phyloP scores from a whole-genome alignment of 2,329 filamentous ascomycete genomes.

The Spiromastix sp. region DNA sequence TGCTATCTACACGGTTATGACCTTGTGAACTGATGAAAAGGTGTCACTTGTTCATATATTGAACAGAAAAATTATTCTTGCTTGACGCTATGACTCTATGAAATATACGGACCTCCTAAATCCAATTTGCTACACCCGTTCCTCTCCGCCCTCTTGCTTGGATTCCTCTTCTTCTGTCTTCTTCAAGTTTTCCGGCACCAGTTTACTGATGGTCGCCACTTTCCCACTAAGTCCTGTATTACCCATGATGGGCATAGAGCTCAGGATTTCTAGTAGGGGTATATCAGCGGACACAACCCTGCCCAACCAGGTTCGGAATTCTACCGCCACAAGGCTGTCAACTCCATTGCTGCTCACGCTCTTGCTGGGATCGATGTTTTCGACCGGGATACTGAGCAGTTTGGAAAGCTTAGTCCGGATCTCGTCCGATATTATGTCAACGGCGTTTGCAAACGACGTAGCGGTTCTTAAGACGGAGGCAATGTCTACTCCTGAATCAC shows the following conservation, averaged over 20 bases:
- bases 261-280: constrained; percentile 11
- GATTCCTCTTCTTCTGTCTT: constrained; percentile 7
- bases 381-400: constrained; percentile 15
- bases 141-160: too few species aligned
- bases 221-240: neutral
- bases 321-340: constrained; percentile 22
- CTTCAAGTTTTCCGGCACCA: neutral
- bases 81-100: too few species aligned
- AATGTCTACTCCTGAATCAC: constrained; percentile 3
- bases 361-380: constrained; percentile 16
- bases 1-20: too few species aligned
- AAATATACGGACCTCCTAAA: too few species aligned
- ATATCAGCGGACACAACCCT: constrained; percentile 19
- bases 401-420: constrained; percentile 13
- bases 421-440: constrained; percentile 10
- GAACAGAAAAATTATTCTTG: too few species aligned
- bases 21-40: too few species aligned
- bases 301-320: constrained; percentile 21
- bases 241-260: neutral
- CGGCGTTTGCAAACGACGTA: constrained; percentile 11
- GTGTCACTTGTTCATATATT: too few species aligned
- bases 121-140: too few species aligned
- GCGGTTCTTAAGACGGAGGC: constrained; percentile 10
- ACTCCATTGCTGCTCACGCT: constrained; percentile 17
- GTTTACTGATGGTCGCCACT: neutral